A percentile compares a stretch with the other conserved stretches of the same genome.
Conservation (phyloP, 495 filamentous ascomycete species). For the Xanthoparmelia taractica region DNA sequence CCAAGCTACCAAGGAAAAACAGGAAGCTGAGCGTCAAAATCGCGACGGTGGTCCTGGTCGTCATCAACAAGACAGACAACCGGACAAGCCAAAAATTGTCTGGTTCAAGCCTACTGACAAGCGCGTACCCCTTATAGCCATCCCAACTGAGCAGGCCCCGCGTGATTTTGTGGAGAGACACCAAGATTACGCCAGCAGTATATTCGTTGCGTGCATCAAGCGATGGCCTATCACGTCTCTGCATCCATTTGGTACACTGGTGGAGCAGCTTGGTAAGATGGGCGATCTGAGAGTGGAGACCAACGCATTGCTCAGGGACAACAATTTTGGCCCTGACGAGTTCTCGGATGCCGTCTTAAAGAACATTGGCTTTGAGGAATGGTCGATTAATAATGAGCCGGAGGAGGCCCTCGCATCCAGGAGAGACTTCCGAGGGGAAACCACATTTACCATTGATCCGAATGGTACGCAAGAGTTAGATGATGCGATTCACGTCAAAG, state of each 20-base stretch:
- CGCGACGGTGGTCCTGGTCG: conserved; percentile 75
- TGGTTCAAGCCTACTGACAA: conserved; percentile 99
- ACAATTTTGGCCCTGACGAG: conserved; percentile 96
- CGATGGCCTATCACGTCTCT: conserved; percentile 99
- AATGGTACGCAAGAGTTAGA: conserved; percentile 77
- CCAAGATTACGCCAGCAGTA: conserved; percentile 91
- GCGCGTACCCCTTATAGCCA: conserved; percentile 93
- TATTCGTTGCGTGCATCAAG: conserved; percentile 98
- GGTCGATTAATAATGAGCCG: conserved; percentile 75
- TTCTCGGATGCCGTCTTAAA: conserved; percentile 94
- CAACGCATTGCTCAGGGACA: conserved; percentile 91
- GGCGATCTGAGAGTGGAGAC: conserved; percentile 95
- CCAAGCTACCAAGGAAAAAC: conserved; percentile 99
- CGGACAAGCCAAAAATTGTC: conserved; percentile 98
- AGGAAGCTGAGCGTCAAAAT: conserved; percentile 89
- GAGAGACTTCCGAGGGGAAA: conserved; percentile 84
- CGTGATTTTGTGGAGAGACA: conserved; percentile 98
- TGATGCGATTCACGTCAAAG: conserved; percentile 85
- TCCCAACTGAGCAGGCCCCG: conserved; percentile 95
- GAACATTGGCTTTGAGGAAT: conserved; percentile 85
- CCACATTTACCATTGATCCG: conserved; percentile 85
- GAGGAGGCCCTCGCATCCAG: conserved; percentile 66
- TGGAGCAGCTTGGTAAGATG: conserved; percentile 96
- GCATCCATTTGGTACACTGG: conserved; percentile 94
- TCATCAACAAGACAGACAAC: conserved; percentile 71